These are phyloP conservation scores for Penicillium paxilli DNA, from an alignment of 495 filamentous ascomycete genomes.

Conservation along the genomic window DNA sequence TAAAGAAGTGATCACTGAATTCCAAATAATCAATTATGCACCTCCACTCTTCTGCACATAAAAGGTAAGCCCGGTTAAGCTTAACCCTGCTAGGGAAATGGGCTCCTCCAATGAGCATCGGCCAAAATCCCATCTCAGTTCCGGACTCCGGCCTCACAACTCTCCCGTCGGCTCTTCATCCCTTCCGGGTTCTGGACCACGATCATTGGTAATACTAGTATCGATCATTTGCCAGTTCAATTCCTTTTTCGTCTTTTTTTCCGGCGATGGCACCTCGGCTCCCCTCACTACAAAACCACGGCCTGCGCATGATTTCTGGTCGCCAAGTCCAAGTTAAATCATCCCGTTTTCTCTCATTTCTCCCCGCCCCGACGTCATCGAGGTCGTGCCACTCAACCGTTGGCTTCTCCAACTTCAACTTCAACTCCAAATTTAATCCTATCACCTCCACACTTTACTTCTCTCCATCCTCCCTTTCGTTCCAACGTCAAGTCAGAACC, in stretches of 20 bases:
- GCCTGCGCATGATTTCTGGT: conserved; percentile 8
- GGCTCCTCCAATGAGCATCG: neutral
- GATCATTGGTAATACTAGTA: conserved; percentile 15
- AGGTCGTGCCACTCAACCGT: neutral
- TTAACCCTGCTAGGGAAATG: conserved; percentile 3
- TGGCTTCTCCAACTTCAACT: too few relatives aligned
- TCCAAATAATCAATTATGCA: conserved; percentile 2
- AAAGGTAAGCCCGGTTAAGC: conserved; percentile 12
- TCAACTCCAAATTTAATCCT: neutral
- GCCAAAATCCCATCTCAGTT: neutral
- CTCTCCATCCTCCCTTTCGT: neutral
- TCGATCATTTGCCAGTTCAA: neutral
- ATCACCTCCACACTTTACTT: neutral
- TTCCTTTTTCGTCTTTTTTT: too few relatives aligned
- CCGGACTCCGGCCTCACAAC: neutral
- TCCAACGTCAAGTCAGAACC: conserved; percentile 28
- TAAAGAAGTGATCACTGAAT: neutral
- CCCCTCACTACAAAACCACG: conserved; percentile 8
- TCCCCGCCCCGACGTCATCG: conserved; percentile 18
- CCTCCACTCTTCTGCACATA: neutral
- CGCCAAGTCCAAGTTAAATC: neutral
- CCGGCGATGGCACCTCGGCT: conserved; percentile 9
- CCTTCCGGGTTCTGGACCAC: conserved; percentile 12
- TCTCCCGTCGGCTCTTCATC: conserved; percentile 1
- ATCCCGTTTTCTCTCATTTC: neutral